These are phyloP conservation scores for Lipomyces kockii DNA, from an alignment of 805 yeast genomes.

Conservation along the genomic window DNA sequence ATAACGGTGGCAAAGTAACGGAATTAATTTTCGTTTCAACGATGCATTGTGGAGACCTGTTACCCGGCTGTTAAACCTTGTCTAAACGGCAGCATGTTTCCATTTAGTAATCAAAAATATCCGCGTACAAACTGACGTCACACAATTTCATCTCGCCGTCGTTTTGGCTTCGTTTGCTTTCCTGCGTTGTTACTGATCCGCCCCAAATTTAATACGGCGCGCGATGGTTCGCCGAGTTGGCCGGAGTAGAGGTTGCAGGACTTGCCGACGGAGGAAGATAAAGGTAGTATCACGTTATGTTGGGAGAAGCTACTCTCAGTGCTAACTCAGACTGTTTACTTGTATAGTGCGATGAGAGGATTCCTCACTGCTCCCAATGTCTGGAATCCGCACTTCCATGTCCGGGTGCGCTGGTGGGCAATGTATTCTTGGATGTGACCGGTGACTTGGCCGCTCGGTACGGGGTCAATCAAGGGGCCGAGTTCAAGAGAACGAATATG, in stretches of 20 bases:
- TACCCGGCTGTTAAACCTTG: constrained; percentile 1
- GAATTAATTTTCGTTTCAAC: background rate
- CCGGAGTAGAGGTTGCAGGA: constrained; percentile 4
- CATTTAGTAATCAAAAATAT: background rate
- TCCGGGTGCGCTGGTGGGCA: constrained; percentile 9
- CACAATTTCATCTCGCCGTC: background rate
- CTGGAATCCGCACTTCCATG: constrained; percentile 5
- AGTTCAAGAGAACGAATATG: background rate
- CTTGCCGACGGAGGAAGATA: constrained; percentile 1
- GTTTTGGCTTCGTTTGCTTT: background rate
- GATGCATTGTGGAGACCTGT: background rate
- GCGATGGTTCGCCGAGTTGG: constrained; percentile 9
- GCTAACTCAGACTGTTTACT: too few relatives aligned
- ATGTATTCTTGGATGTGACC: constrained; percentile 8
- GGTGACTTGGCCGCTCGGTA: background rate
- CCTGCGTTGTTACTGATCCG: background rate
- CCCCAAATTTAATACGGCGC: background rate
- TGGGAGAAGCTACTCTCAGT: background rate
- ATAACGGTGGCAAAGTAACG: too few relatives aligned
- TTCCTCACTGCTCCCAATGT: constrained; percentile 6
- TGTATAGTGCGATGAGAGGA: constrained; percentile 5
- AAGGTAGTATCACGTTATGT: background rate
- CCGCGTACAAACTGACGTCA: constrained; percentile 1
- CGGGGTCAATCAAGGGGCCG: background rate
- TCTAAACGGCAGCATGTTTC: background rate